Evolutionary conservation across 495 filamentous ascomycete species (phyloP), one percentile per base, ranked within the genome.

Genomic region (Geopyxis carbonaria): DNA sequence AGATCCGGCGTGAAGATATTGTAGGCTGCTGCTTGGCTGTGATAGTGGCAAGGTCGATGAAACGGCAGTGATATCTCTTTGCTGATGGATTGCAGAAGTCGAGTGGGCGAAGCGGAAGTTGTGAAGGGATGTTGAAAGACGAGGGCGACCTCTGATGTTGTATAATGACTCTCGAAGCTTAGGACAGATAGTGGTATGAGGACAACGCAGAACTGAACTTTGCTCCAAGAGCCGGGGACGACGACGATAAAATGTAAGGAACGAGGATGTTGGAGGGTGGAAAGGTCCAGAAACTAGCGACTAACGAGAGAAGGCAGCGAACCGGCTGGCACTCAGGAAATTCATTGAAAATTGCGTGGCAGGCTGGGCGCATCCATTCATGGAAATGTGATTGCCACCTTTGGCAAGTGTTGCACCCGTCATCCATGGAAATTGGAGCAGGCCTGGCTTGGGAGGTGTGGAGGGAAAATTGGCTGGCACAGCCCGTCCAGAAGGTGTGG

Each of bases 1-100:
- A 15, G 52, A 53, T 53, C 50, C 49, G 50, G 49, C 50, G 43
- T 53, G 45, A 29, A 39, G 33, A 16, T 22, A 22, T 11, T 37
- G 16, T 37, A 19, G 9, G 47, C 47, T 50, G 46, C 45, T 50
- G 45, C 40, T 46, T 40, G 42, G 46, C 23, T 39, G 38, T 49
- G 45, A 50, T 46, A 10, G 34, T 22, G 14, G 10, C 21, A 25
- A 28, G 9, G 15, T 13, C n/a, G 9, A 13, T 2, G 23, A 11
- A 30, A 39, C n/a, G n/a, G 50, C 51, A 53, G 50, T 45, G 52
- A 28, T 46, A 45, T 42, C 44, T 45, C 49, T 44, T 38, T 53
- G 50, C 50, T 53, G 49, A 48, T 53, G 50, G 50, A 53, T 53
- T 53, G 50, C 50, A 53, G 50, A 47, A 40, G 45, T 24, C 22